These are phyloP conservation scores for Aotearoamyces nothofagi DNA, from an alignment of 2,329 filamentous ascomycete species.

Conservation along the genomic window DNA sequence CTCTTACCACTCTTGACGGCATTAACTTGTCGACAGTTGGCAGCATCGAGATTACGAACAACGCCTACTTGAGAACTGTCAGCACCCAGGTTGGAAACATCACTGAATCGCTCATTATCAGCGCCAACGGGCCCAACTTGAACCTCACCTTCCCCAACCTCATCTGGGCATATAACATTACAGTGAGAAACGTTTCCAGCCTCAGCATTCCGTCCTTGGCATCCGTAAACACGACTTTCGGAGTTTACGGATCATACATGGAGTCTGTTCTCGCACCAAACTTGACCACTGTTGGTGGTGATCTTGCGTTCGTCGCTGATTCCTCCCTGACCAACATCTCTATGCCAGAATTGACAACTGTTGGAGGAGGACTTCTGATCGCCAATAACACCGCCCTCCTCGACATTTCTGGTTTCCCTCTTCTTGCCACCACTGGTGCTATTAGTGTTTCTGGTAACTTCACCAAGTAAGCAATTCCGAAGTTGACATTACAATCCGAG, in stretches of 20 bases:
- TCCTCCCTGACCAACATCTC: slow-evolving; percentile 55
- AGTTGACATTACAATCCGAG: not conserved
- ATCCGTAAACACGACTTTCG: slow-evolving; percentile 62
- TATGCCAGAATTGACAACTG: slow-evolving; percentile 48
- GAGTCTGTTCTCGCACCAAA: slow-evolving; percentile 46
- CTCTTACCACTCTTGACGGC: slow-evolving; percentile 61
- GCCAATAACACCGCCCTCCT: slow-evolving; percentile 75
- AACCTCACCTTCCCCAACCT: slow-evolving; percentile 64
- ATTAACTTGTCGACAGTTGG: slow-evolving; percentile 65
- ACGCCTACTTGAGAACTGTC: slow-evolving; percentile 62
- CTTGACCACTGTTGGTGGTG: slow-evolving; percentile 50
- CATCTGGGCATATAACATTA: slow-evolving; percentile 63
- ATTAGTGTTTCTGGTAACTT: slow-evolving; percentile 79
- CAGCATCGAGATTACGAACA: slow-evolving; percentile 78
- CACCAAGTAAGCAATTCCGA: slow-evolving; percentile 45
- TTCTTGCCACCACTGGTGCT: slow-evolving; percentile 61
- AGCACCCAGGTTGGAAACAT: slow-evolving; percentile 67
- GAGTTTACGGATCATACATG: slow-evolving; percentile 69
- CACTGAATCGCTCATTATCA: slow-evolving; percentile 53
- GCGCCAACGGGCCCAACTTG: slow-evolving; percentile 65
- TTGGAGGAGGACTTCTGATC: slow-evolving; percentile 70
- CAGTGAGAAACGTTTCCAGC: slow-evolving; percentile 63
- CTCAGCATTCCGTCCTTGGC: slow-evolving; percentile 61
- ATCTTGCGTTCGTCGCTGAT: slow-evolving; percentile 50
- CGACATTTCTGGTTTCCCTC: slow-evolving; percentile 49